These are phyloP conservation scores for Schizophyllum commune DNA, from an alignment of 1,284 basidiomycete species.

Conservation along the genomic window DNA sequence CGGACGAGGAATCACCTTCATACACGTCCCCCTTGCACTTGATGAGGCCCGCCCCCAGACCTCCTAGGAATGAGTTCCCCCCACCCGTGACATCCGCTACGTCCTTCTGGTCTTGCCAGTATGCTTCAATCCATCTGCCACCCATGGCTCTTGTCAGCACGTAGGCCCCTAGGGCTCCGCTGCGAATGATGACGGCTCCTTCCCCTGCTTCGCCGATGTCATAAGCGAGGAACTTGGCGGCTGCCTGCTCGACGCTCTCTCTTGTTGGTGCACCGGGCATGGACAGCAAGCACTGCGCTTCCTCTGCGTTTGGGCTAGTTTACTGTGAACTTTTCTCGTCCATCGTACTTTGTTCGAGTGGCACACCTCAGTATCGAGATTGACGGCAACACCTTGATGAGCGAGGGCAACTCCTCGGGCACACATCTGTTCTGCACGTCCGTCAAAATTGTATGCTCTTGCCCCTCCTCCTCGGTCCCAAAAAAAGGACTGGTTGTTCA, in stretches of 20 bases:
- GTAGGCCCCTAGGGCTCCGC: slow-evolving; percentile 73
- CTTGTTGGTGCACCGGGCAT: slow-evolving; percentile 40
- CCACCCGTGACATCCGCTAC: slow-evolving; percentile 86
- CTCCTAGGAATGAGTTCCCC: slow-evolving; percentile 84
- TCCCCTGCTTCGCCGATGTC: slow-evolving; percentile 41
- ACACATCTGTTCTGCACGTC: slow-evolving; percentile 60
- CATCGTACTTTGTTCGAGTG: slow-evolving; percentile 1
- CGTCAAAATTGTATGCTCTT: slow-evolving; percentile 2
- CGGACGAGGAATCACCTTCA: slow-evolving; percentile 39
- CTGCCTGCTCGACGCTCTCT: slow-evolving; percentile 53
- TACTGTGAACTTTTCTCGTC: slow-evolving; percentile 2
- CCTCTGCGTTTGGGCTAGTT: slow-evolving; percentile 69
- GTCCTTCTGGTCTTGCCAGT: slow-evolving; percentile 48
- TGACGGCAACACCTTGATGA: slow-evolving; percentile 51
- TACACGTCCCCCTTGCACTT: slow-evolving; percentile 51
- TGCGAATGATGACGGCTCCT: slow-evolving; percentile 67
- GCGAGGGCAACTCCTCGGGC: slow-evolving; percentile 67
- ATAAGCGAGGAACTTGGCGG: slow-evolving; percentile 45
- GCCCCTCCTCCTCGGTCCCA: too few species aligned
- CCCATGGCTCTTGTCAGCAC: slow-evolving; percentile 35
- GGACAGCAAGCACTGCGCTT: slow-evolving; percentile 60
- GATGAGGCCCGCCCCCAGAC: slow-evolving; percentile 67
- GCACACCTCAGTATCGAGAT: slow-evolving; percentile 62
- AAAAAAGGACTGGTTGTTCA: slow-evolving; percentile 6
- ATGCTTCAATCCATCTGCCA: slow-evolving; percentile 73